These are phyloP conservation scores for Chimonanthus praecox DNA, from an alignment of 164 flowering plant species.

Conservation along the genomic window DNA sequence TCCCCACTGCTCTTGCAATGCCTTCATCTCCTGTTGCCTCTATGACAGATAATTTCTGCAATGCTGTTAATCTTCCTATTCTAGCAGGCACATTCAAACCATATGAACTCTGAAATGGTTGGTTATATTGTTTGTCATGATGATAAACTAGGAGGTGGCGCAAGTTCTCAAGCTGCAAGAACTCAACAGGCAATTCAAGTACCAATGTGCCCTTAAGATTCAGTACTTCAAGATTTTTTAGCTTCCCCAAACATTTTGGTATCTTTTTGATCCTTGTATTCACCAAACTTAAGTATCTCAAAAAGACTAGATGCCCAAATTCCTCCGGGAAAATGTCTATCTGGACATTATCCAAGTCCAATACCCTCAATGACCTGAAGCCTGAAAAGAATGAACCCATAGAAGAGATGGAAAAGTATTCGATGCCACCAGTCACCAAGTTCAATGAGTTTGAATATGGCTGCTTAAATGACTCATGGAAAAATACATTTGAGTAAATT, in stretches of 20 bases:
- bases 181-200: not conserved
- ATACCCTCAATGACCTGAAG: constrained; percentile 3
- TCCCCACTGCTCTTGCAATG: not conserved
- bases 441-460: too few relatives aligned
- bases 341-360: constrained; percentile 2
- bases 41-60: not conserved
- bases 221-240: not conserved
- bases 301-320: not conserved
- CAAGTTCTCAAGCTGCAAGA: not conserved
- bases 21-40: not conserved
- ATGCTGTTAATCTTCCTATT: not conserved
- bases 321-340: not conserved
- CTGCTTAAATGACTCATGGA: too few relatives aligned
- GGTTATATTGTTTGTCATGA: not conserved
- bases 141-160: not conserved
- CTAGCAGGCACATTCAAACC: not conserved
- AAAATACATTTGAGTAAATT: too few relatives aligned
- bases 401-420: not conserved
- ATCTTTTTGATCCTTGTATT: not conserved
- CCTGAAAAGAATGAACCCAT: too few relatives aligned
- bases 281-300: constrained; percentile 4
- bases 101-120: too few relatives aligned
- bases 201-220: not conserved
- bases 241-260: not conserved
- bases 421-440: not conserved